Evolutionary conservation across 805 yeast genomes (phyloP), one percentile per base, ranked within the genome.

Genomic region (Novakomyces olei): DNA sequence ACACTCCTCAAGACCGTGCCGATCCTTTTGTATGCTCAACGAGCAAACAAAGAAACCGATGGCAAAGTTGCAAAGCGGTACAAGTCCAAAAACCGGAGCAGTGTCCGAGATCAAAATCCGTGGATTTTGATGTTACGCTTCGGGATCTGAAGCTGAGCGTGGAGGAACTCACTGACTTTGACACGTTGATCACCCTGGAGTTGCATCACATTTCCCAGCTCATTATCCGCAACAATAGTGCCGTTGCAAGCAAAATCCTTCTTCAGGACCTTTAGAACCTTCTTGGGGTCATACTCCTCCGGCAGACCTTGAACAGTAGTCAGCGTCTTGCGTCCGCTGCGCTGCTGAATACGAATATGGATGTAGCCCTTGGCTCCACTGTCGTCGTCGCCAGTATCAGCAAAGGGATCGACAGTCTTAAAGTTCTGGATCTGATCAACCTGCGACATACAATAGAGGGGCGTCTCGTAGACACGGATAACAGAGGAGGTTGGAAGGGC

Each of bases 351-450:
- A 68, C 98, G 91, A 57, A 85, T 58, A 33, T 44, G 98, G 59
- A 85, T 79, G 63, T 83, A 80, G 65, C 79, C 81, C 38, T 91
- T 72, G 52, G 92, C 77, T 62, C 85, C 85, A 47, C 92, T 48
- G 58, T 85, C 94, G 63, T 88, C 91, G 70, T 85, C 96, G 67
- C 95, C 96, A 62, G 95, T 83, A 61, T 85, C 98, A 73, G 96
- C 95, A 73, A 85, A 85, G 42, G 98, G 98, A 63, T 85, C 93
- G 20, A 30, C 19, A 3, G 23, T 14, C 10, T 12, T 23, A 16
- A 19, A 30, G 28, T n/a, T 19, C 9, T 18, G 25, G 6, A n/a
- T n/a, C n/a, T n/a, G n/a, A n/a, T n/a, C n/a, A n/a, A n/a, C n/a
- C n/a, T n/a, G n/a, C n/a, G n/a, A n/a, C n/a, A n/a, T n/a, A n/a